A percentile compares a stretch with the other conserved stretches of the same genome.
phyloP scores from a whole-genome alignment of 2,329 filamentous ascomycete species.

The Purpureocillium takamizusanense region DNA sequence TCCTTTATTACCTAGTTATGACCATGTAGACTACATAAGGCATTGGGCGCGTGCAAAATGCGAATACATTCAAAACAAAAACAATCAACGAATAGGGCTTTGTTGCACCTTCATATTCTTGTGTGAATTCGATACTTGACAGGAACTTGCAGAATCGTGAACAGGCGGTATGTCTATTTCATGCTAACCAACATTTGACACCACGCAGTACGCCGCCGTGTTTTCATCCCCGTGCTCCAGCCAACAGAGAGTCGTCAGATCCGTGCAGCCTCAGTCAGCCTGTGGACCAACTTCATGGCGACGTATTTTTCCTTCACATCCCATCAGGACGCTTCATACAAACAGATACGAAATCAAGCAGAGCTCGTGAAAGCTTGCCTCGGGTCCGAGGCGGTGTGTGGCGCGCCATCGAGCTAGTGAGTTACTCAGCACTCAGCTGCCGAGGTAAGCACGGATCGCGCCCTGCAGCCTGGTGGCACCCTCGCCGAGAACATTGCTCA shows the following conservation, averaged over 20 bases:
- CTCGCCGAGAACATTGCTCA: conserved; percentile 75
- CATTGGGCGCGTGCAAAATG: conserved; percentile 3
- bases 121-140: no score
- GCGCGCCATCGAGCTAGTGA: not conserved
- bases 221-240: not conserved
- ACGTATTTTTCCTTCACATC: no score
- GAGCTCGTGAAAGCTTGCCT: no score
- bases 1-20: conserved; percentile 8
- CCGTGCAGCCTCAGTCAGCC: no score
- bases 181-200: conserved; percentile 23
- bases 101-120: not conserved
- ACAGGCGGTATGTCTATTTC: conserved; percentile 18
- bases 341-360: no score
- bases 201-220: conserved; percentile 19
- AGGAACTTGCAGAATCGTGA: no score
- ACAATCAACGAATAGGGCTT: not conserved
- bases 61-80: not conserved
- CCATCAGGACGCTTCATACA: no score
- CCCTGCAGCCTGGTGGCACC: conserved; percentile 79
- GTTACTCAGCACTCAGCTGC: conserved; percentile 32
- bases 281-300: no score
- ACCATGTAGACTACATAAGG: conserved; percentile 9
- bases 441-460: conserved; percentile 55
- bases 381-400: no score
- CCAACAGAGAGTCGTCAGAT: not conserved